Evolutionary conservation across 192 early-diverging fungal genomes (phyloP).

Genomic region (Coemansia sp.): DNA sequence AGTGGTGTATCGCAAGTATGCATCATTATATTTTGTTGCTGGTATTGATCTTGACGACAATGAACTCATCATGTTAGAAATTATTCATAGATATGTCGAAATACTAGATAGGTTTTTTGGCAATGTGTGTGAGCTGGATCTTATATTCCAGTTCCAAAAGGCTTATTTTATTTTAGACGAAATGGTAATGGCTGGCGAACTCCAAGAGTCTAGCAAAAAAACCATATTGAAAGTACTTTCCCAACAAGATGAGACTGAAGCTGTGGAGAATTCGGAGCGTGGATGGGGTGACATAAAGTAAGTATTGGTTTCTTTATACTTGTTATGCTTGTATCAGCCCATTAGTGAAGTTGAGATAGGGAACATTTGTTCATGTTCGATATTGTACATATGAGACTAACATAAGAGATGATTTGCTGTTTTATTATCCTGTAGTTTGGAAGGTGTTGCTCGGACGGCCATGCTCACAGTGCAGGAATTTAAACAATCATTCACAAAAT

Average conservation of each 20-base stretch:
- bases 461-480: constrained; percentile 51
- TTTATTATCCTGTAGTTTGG: constrained; percentile 26
- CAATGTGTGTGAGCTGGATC: constrained; percentile 93
- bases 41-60: constrained; percentile 93
- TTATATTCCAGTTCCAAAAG: constrained; percentile 97
- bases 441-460: constrained; percentile 52
- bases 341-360: too few relatives aligned
- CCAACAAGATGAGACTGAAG: constrained; percentile 75
- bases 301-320: constrained; percentile 3
- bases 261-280: constrained; percentile 69
- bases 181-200: constrained; percentile 84
- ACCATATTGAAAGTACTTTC: constrained; percentile 67
- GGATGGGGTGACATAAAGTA: constrained; percentile 58
- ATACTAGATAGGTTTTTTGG: constrained; percentile 96
- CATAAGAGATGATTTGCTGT: neutral
- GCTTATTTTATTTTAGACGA: constrained; percentile 88
- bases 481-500: constrained; percentile 42
- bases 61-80: constrained; percentile 88
- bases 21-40: constrained; percentile 92
- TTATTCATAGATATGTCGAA: constrained; percentile 98
- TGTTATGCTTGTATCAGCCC: neutral
- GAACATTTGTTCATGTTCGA: neutral
- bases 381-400: neutral
- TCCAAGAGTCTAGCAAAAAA: constrained; percentile 93
- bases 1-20: constrained; percentile 86